Evolutionary conservation across 495 filamentous ascomycete genomes (phyloP).

Genomic region (Lepidopterella palustris): DNA sequence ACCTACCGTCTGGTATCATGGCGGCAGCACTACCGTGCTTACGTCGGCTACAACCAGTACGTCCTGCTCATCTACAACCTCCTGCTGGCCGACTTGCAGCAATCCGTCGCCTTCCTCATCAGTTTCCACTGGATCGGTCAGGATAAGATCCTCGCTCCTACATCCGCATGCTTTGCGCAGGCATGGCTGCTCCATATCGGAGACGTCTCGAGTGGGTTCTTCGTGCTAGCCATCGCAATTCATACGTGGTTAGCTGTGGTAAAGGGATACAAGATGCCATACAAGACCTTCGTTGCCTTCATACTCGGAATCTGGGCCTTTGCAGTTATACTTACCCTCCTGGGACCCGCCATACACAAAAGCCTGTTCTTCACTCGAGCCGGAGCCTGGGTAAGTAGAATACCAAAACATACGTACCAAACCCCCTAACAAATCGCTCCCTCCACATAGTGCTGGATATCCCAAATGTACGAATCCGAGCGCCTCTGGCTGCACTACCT

Average conservation of each 20-base stretch:
- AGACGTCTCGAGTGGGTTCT: slow-evolving; percentile 62
- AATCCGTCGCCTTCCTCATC: slow-evolving; percentile 60
- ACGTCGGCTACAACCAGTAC: slow-evolving; percentile 59
- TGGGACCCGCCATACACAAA: slow-evolving; percentile 29
- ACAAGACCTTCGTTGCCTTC: slow-evolving; percentile 21
- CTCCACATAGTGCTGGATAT: slow-evolving; percentile 61
- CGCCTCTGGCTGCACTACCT: slow-evolving; percentile 72
- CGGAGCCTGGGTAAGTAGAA: slow-evolving; percentile 34
- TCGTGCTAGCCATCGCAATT: slow-evolving; percentile 46
- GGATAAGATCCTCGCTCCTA: slow-evolving; percentile 51
- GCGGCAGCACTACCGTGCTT: slow-evolving; percentile 31
- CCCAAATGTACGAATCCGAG: slow-evolving; percentile 49
- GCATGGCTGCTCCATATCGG: slow-evolving; percentile 66
- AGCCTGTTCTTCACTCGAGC: slow-evolving; percentile 31
- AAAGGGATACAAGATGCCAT: slow-evolving; percentile 26
- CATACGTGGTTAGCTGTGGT: slow-evolving; percentile 53
- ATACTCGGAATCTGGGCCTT: slow-evolving; percentile 28
- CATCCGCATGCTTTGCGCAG: slow-evolving; percentile 57
- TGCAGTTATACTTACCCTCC: slow-evolving; percentile 26
- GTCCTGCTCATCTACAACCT: slow-evolving; percentile 69
- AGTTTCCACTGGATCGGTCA: slow-evolving; percentile 54
- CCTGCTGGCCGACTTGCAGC: slow-evolving; percentile 66
- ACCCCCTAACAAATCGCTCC: slow-evolving; percentile 19
- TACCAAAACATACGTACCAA: neutral
- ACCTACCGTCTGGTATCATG: slow-evolving; percentile 33